phyloP scores from a whole-genome alignment of 306 rosid genomes.

The Trifolium pratense region DNA sequence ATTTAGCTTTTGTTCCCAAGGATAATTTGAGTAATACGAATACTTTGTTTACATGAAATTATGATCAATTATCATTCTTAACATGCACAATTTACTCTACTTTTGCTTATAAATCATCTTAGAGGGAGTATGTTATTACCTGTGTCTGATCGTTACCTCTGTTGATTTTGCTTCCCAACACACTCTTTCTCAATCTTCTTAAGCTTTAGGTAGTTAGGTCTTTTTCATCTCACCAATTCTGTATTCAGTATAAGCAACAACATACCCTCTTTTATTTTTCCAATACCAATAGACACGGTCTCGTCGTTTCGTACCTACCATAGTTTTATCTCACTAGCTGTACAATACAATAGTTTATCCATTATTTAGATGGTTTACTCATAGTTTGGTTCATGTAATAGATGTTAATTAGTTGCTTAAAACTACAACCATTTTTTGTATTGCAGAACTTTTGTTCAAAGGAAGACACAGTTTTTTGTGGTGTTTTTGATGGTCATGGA shows the following conservation, averaged over 20 bases:
- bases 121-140: background rate
- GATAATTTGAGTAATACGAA: background rate
- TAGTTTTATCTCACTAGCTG: no score
- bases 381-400: no score
- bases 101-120: background rate
- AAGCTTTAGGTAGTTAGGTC: no score
- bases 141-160: background rate
- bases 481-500: conserved; percentile 98
- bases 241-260: no score
- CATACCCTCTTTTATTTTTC: no score
- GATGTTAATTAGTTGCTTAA: background rate
- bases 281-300: no score
- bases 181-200: no score
- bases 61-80: no score
- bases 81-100: background rate
- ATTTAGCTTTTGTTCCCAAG: background rate
- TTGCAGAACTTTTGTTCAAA: conserved; percentile 77
- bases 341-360: no score
- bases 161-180: background rate
- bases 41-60: background rate
- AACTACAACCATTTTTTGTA: conserved; percentile 19
- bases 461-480: conserved; percentile 73
- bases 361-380: no score
- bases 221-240: no score
- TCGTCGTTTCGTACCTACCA: no score